phyloP scores from a whole-genome alignment of 2,329 filamentous ascomycete genomes.

The Aureobasidium musti region DNA sequence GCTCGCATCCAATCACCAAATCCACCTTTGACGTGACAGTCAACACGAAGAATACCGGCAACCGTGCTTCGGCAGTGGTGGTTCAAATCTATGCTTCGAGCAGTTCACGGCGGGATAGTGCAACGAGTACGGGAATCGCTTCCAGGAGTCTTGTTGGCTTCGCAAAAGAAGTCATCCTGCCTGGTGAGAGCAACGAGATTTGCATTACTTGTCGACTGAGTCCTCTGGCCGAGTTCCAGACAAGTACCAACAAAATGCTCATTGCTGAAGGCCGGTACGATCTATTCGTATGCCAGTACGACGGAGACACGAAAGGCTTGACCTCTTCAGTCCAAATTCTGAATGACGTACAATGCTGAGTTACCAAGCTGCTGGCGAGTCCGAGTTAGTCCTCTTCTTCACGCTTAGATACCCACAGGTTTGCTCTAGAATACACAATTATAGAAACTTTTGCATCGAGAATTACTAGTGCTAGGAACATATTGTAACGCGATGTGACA shows the following conservation, averaged over 20 bases:
- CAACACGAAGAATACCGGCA: constrained; percentile 8
- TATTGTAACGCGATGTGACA: not conserved
- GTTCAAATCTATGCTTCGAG: constrained; percentile 5
- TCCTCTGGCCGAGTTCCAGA: constrained; percentile 7
- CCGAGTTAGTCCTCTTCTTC: not conserved
- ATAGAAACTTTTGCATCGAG: not conserved
- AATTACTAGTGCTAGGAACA: not conserved
- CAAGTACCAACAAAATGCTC: not conserved
- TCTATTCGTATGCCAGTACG: not conserved
- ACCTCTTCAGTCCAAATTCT: not conserved
- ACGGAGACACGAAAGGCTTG: not conserved
- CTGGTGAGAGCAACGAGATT: constrained; percentile 15
- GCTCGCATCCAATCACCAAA: not conserved
- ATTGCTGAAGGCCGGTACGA: constrained; percentile 1
- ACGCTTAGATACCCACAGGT: not conserved
- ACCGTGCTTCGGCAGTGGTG: constrained; percentile 2
- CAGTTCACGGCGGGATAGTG: constrained; percentile 3
- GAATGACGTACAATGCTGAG: not conserved
- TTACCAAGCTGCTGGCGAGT: too few relatives aligned
- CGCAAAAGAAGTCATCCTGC: constrained; percentile 12
- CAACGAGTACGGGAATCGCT: not conserved
- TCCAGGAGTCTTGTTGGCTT: constrained; percentile 4
- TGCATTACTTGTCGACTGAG: not conserved
- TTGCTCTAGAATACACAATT: not conserved
- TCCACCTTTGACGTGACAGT: constrained; percentile 10